Evolutionary conservation across 2,329 filamentous ascomycete species (phyloP), one percentile per base, ranked within the genome.

Genomic region (Teratosphaeria epicoccoides): DNA sequence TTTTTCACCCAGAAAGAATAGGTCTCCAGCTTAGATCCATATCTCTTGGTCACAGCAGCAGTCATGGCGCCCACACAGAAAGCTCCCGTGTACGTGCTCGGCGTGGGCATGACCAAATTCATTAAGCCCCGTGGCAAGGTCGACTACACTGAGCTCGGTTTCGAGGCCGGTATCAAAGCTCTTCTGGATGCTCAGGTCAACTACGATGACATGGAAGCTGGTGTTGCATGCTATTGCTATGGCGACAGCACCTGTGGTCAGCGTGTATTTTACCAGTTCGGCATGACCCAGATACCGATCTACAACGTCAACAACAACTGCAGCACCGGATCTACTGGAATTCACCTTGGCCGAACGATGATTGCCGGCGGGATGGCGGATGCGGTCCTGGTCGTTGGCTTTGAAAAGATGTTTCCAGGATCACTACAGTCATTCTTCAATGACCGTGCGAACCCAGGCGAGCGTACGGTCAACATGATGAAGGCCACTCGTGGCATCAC

Each of bases 291-390:
- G 65, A 96, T 97, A 62, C 91, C 91, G 64, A 88, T 97, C 68
- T 90, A 94, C 77, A 97, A 97, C 66, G 88, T 95, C 66, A 97
- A 96, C 80, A 97, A 97, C 78, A 96, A 96, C 76, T 97, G 91
- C 77, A 88, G 87, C 3, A 97, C 91, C 0, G 93, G 91, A n/a
- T 89, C 85, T 4, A 95, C 91, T 0, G 93, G 91, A 7, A 74
- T 97, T 52, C 83, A 84, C 66, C 85, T 97, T 79, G 93, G 80
- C 1, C 78, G 89, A 28, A 88, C 84, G 49, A 78, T 94, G 68
- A 83, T 96, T 61, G 77, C 82, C 6, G 79, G 87, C 61, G 90
- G 90, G 28, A 87, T 81, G 12, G 87, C 88, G 1, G 60, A 63
- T 25, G 57, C 57, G 66, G 82, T 95, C 20, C 74, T 97, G 55